Conservation (phyloP, 2,329 filamentous ascomycete species). For the Cucurbitaria berberidis region DNA sequence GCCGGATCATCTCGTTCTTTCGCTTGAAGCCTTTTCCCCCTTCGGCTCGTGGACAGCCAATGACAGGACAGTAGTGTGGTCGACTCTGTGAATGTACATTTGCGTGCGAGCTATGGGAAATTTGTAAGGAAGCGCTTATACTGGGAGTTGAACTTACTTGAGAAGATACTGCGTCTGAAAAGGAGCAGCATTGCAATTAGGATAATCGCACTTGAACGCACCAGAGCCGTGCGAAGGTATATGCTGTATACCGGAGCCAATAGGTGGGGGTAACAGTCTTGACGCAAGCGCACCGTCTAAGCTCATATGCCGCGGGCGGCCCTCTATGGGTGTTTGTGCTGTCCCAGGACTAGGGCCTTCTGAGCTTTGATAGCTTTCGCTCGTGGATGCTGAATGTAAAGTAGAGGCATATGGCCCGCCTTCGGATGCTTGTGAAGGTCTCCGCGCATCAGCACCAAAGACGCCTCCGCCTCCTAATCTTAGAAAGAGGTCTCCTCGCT, state of each 20-base stretch:
- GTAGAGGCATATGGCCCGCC: constrained; percentile 40
- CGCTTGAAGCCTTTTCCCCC: constrained; percentile 72
- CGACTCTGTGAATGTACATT: constrained; percentile 69
- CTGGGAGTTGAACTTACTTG: constrained; percentile 60
- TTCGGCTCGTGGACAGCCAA: constrained; percentile 62
- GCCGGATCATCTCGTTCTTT: constrained; percentile 74
- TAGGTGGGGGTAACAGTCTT: constrained; percentile 41
- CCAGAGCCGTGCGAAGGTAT: constrained; percentile 37
- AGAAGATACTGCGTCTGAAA: constrained; percentile 80
- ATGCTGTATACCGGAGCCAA: constrained; percentile 37
- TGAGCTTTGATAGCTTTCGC: constrained; percentile 46
- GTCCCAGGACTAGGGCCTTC: constrained; percentile 43
- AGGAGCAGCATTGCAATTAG: constrained; percentile 71
- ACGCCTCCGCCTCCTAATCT: constrained; percentile 37
- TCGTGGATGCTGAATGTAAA: constrained; percentile 39
- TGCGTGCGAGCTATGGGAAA: constrained; percentile 69
- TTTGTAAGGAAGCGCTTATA: not conserved
- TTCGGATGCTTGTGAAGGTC: constrained; percentile 48
- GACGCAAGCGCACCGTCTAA: constrained; percentile 38
- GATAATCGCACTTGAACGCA: constrained; percentile 60
- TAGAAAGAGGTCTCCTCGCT: constrained; percentile 40
- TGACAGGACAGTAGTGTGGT: constrained; percentile 68
- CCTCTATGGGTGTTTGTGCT: constrained; percentile 38
- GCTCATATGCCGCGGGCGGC: constrained; percentile 35
- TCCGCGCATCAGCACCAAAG: constrained; percentile 34